Evolutionary conservation across 257 asterid genomes (phyloP).

Genomic region (Jacaranda mimosifolia): DNA sequence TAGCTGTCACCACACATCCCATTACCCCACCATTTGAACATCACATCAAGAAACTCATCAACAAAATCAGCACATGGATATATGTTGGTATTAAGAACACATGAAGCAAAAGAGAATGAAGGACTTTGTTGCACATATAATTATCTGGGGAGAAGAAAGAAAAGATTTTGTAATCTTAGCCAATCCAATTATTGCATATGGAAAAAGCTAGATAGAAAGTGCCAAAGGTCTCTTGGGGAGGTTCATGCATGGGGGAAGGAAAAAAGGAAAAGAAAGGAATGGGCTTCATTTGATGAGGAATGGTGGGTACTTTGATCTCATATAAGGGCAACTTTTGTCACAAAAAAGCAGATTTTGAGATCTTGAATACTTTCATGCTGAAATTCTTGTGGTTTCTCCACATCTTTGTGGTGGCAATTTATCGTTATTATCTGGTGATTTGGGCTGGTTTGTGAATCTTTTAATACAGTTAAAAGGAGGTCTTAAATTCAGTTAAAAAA

Average conservation of each 20-base stretch:
- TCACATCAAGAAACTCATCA: too few relatives aligned
- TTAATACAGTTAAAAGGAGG: too few relatives aligned
- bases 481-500: too few relatives aligned
- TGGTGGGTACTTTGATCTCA: too few relatives aligned
- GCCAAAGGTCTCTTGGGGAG: constrained; percentile 39
- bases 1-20: constrained; percentile 29
- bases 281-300: constrained; percentile 46
- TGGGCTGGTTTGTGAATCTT: too few relatives aligned
- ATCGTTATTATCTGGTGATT: too few relatives aligned
- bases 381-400: constrained; percentile 42
- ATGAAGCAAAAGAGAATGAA: too few relatives aligned
- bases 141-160: too few relatives aligned
- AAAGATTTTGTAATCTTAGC: constrained; percentile 9
- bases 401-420: constrained; percentile 21
- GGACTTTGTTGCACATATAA: too few relatives aligned
- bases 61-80: constrained; percentile 17
- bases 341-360: constrained; percentile 37
- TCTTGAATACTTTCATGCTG: constrained; percentile 34
- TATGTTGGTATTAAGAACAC: constrained; percentile 30
- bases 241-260: constrained; percentile 51
- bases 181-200: constrained; percentile 36
- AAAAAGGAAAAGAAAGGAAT: neutral
- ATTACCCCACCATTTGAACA: neutral
- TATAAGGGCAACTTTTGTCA: constrained; percentile 37
- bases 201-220: constrained; percentile 17